Percentiles rank a stretch among this genome's conserved stretches.
These are phyloP conservation scores for Dryas integrifolia DNA, from an alignment of 331 rosid genomes.

Conservation along the genomic window DNA sequence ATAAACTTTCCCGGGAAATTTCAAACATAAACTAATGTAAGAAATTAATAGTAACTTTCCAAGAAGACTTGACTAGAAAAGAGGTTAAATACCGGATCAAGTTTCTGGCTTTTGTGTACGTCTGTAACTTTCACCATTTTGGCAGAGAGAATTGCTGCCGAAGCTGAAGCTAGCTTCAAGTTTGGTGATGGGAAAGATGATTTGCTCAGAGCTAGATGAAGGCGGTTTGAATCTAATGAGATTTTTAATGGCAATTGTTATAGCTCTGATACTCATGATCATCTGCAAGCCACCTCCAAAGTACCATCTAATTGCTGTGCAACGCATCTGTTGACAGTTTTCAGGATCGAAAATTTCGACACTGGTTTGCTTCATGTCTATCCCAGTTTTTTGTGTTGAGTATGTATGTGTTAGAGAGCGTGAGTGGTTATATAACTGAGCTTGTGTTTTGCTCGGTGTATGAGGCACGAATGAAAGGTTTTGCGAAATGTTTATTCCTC, in stretches of 20 bases:
- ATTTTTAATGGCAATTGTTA: too few relatives aligned
- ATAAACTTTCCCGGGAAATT: not conserved
- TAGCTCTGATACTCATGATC: slow-evolving; percentile 32
- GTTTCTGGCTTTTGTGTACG: not conserved
- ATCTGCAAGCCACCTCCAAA: slow-evolving; percentile 39
- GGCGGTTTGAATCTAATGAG: too few relatives aligned
- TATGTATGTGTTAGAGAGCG: not conserved
- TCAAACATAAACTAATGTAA: not conserved
- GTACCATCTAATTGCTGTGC: slow-evolving; percentile 21
- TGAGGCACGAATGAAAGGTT: too few relatives aligned
- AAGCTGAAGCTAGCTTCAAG: too few relatives aligned
- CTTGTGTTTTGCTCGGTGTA: not conserved
- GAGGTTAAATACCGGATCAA: not conserved
- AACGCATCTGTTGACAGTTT: slow-evolving; percentile 16
- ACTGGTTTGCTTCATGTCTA: not conserved
- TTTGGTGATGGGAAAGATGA: too few relatives aligned
- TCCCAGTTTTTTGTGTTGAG: not conserved
- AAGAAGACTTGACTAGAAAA: slow-evolving; percentile 5
- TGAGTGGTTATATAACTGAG: not conserved
- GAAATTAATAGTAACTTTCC: not conserved
- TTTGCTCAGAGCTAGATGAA: too few relatives aligned
- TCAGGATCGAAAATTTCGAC: not conserved
- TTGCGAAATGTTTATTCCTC: too few relatives aligned
- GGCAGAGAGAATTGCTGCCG: not conserved
- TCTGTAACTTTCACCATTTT: not conserved